phyloP scores from a whole-genome alignment of 352 stramenopile genomes.

The Blastocystis hominis region DNA sequence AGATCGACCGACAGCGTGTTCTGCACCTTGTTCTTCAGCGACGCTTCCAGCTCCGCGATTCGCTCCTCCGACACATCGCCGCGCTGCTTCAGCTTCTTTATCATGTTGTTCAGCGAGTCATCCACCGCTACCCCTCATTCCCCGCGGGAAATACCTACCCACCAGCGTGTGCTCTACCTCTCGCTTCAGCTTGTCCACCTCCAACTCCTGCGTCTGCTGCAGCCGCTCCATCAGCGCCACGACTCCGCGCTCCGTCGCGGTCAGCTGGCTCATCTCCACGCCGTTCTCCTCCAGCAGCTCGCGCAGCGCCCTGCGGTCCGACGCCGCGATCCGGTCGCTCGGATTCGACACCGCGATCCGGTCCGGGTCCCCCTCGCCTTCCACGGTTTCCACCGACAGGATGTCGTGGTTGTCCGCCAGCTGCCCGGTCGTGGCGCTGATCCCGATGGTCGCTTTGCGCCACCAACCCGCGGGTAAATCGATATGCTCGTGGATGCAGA shows the following conservation, averaged over 20 bases:
- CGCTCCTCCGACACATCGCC: slow-evolving; percentile 63
- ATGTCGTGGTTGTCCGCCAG: slow-evolving; percentile 72
- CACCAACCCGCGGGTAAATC: slow-evolving; percentile 62
- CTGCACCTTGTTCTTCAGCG: slow-evolving; percentile 58
- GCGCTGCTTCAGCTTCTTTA: slow-evolving; percentile 68
- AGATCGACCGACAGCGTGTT: slow-evolving; percentile 31
- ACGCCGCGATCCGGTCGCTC: slow-evolving; percentile 54
- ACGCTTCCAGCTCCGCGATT: slow-evolving; percentile 62
- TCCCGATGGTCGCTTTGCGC: slow-evolving; percentile 61
- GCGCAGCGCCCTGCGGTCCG: neutral
- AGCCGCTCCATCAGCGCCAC: slow-evolving; percentile 33
- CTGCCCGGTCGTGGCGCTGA: slow-evolving; percentile 68
- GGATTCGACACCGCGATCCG: slow-evolving; percentile 60
- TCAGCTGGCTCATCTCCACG: slow-evolving; percentile 59
- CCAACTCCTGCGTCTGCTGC: neutral
- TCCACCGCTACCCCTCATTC: slow-evolving; percentile 19
- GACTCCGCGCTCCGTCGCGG: neutral
- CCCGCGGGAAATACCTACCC: slow-evolving; percentile 65
- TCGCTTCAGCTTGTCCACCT: slow-evolving; percentile 61
- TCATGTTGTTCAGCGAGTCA: slow-evolving; percentile 74
- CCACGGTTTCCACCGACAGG: slow-evolving; percentile 60
- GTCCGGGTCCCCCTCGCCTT: slow-evolving; percentile 39
- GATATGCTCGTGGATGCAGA: slow-evolving; percentile 60
- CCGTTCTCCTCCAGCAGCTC: slow-evolving; percentile 34
- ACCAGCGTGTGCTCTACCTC: slow-evolving; percentile 66